A percentile compares a stretch with the other conserved stretches of the same genome.
Evolutionary conservation across 306 rosid genomes (phyloP).

Genomic region (Trifolium pratense): DNA sequence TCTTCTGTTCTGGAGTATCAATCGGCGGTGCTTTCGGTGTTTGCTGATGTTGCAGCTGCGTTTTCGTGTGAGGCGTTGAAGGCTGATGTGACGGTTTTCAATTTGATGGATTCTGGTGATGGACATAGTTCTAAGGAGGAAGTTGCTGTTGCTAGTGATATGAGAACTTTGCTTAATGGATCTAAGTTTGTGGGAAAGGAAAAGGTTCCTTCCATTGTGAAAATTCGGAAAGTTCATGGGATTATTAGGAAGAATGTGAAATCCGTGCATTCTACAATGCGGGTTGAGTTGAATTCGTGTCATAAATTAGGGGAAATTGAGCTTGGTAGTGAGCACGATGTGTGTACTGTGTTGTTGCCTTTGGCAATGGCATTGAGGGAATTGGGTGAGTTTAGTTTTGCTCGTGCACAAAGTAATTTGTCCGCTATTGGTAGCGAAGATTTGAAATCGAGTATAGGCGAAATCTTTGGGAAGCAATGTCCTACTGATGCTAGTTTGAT

Average conservation of each 20-base stretch:
- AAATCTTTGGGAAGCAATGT: constrained; percentile 56
- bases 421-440: constrained; percentile 38
- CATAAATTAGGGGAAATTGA: constrained; percentile 35
- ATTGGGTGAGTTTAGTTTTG: constrained; percentile 64
- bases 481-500: constrained; percentile 54
- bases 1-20: constrained; percentile 66
- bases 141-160: constrained; percentile 71
- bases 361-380: constrained; percentile 57
- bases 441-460: constrained; percentile 45
- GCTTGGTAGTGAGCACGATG: constrained; percentile 46
- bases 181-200: constrained; percentile 81
- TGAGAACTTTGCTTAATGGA: constrained; percentile 79
- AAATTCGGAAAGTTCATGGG: constrained; percentile 66
- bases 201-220: constrained; percentile 43
- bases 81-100: constrained; percentile 67
- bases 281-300: constrained; percentile 71
- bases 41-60: constrained; percentile 68
- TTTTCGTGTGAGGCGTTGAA: constrained; percentile 80
- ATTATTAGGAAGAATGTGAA: constrained; percentile 63
- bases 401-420: constrained; percentile 53
- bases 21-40: constrained; percentile 52
- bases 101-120: constrained; percentile 77
- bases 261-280: constrained; percentile 61
- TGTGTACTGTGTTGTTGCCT: constrained; percentile 49
- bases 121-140: constrained; percentile 71